Evolutionary conservation across 345 rosid species (phyloP), one percentile per base, ranked within the genome.

Genomic region (Pugionium dolabratum): DNA sequence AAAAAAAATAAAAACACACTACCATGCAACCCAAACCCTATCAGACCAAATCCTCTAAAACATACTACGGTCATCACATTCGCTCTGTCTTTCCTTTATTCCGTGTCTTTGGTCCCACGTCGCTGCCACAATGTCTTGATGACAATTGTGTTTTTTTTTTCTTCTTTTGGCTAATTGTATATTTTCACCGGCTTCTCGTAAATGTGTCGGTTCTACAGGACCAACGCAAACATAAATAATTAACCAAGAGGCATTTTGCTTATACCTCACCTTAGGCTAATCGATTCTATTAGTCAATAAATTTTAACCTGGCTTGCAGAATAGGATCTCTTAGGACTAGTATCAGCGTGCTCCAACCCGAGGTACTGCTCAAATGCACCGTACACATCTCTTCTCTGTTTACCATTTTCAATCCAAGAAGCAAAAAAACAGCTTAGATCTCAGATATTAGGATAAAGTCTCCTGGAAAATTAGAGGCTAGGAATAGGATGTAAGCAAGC

Each of bases 361-460:
- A 94, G 97, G 59, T 94, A 91, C 76, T 90, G 95, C 85, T 90
- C 96, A 93, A 91, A 91, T 53, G 95, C 93, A 58, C 99, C 95
- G 64, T 94, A 85, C 9, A 91, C 93, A 61, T 88, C 97, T 72
- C 89, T 83, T 75, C 88, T 84, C 97, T 94, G 80, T 27, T 62
- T 60, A 52, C 53, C 62, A 60, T 59, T 66, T 73, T 59, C 9
- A 33, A 4, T 11, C 27, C 44, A 0, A 40, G 48, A 6, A 34
- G 4, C 36, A 7, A 6, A 39, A 31, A 32, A 3, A 9, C 7
- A 6, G 1, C 33, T 56, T 43, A 52, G 51, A 10, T 31, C 51
- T 47, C 30, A 54, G 43, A 49, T 30, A 40, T 5, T 29, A 47
- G 32, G 39, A 61, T 37, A 10, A 50, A 7, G 4, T 48, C 39